phyloP scores from a whole-genome alignment of 2,329 filamentous ascomycete genomes.

The Camptophora hylomeconis region DNA sequence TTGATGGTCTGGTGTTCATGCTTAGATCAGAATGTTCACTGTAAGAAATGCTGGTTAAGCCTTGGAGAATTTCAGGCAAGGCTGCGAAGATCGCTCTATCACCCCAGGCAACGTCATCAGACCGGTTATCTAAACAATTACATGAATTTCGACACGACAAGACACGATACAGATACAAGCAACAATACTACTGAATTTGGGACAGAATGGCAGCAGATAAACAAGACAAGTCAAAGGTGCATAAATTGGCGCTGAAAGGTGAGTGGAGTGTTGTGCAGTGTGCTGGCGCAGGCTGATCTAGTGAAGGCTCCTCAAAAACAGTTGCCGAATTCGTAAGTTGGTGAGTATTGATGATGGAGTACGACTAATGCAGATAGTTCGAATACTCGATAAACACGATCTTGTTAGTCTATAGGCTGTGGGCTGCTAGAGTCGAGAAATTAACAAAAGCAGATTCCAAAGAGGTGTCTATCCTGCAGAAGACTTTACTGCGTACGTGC shows the following conservation, averaged over 20 bases:
- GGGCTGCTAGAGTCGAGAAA: not conserved
- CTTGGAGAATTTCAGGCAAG: not conserved
- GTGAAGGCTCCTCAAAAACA: constrained; percentile 59
- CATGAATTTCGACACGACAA: constrained; percentile 1
- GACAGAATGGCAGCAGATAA: constrained; percentile 22
- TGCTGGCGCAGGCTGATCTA: constrained; percentile 1
- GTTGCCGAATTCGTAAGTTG: constrained; percentile 83
- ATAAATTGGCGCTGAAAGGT: constrained; percentile 70
- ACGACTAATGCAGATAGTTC: constrained; percentile 44
- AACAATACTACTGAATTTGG: too few species aligned
- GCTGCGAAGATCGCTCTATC: not conserved
- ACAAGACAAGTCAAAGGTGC: constrained; percentile 69
- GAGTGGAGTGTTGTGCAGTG: constrained; percentile 3
- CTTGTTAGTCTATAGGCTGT: constrained; percentile 43
- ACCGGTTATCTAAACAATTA: constrained; percentile 1
- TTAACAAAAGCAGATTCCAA: constrained; percentile 54
- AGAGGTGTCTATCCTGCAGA: constrained; percentile 75
- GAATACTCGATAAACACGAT: constrained; percentile 98
- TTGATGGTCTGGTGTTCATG: not conserved
- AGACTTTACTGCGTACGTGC: constrained; percentile 75
- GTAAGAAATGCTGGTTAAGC: not conserved
- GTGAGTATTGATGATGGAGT: constrained; percentile 12
- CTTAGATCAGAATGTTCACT: not conserved
- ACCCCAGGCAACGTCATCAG: not conserved
- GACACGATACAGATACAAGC: constrained; percentile 3